Evolutionary conservation across 495 filamentous ascomycete genomes (phyloP), one percentile per base, ranked within the genome.

Genomic region (Sabuloglossum arenarium): DNA sequence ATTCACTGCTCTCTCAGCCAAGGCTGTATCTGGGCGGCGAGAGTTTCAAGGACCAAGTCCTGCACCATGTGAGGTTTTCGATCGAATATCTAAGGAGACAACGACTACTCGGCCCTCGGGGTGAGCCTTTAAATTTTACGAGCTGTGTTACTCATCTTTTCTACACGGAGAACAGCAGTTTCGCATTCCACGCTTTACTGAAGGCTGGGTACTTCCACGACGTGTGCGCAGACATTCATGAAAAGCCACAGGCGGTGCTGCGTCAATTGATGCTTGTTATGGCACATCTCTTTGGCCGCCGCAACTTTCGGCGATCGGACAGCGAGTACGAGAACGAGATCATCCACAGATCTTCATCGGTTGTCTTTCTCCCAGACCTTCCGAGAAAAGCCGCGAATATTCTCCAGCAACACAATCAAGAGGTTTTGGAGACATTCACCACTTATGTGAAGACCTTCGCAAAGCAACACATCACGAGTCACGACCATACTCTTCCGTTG

Each of bases 11-110:
- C 1, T 83, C 80, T 6, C 80, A 84, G 59, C 77, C 79, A 23
- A 70, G 82, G 21, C 66, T 89, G 4, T 86, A 79, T 59, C 68
- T 88, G 8, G 84, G 82, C 32, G 81, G 81, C 0, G 66, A 74
- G 3, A 70, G 73, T 32, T 74, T 73, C 49, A 79, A 79, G 57
- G 75, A 78, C 56, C 78, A 81, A n/a, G 76, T 86, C 0, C 70
- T 84, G 0, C 84, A 89, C 60, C 82, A 88, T 62, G 65, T 89
- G 8, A 72, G 85, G 11, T 88, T 88, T 59, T 86, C 84, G 0
- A 84, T 89, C 45, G 85, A 89, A 57, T 88, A 87, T 60, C 75
- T 88, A 6, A 75, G 82, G 29, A 70, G 82, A 12, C 79, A 86
- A 59, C 63, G 73, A 30, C 73, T 89, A 0, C 69, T 89, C 24